Conservation (phyloP, 208 protist genomes). For the Trypanosoma avium region DNA sequence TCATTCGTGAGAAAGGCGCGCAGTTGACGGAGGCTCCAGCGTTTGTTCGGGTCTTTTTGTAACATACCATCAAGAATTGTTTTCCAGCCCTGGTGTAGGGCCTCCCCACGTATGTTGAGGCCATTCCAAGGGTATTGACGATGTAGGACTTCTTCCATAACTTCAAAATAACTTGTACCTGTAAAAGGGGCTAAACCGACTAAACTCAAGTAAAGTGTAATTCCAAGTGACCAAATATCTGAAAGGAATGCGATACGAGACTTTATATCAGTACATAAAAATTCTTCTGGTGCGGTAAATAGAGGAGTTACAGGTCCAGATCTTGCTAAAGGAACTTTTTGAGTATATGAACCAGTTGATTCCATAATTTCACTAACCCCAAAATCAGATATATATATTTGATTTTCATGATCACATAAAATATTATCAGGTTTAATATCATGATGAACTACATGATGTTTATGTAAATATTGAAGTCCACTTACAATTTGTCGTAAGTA, state of each 20-base stretch:
- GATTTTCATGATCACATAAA: constrained; percentile 48
- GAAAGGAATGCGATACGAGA: constrained; percentile 43
- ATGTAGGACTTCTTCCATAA: constrained; percentile 40
- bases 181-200: constrained; percentile 68
- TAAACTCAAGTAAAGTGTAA: constrained; percentile 84
- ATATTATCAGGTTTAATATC: constrained; percentile 88
- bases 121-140: constrained; percentile 47
- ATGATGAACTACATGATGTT: constrained; percentile 69
- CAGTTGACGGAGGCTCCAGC: constrained; percentile 81
- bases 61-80: constrained; percentile 69
- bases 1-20: no score
- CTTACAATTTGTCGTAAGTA: constrained; percentile 79
- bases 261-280: constrained; percentile 19
- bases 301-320: no score
- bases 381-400: constrained; percentile 74
- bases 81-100: constrained; percentile 43
- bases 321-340: no score
- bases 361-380: constrained; percentile 72
- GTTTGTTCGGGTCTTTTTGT: constrained; percentile 54
- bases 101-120: constrained; percentile 24
- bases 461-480: constrained; percentile 77
- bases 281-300: constrained; percentile 74
- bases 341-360: not conserved
- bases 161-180: constrained; percentile 42
- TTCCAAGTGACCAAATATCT: constrained; percentile 81